A percentile compares a stretch with the other conserved stretches of the same genome.
These are phyloP conservation scores for Cyclotella choctawhatcheeana DNA, from an alignment of 108 stramenopile species.

Conservation along the genomic window DNA sequence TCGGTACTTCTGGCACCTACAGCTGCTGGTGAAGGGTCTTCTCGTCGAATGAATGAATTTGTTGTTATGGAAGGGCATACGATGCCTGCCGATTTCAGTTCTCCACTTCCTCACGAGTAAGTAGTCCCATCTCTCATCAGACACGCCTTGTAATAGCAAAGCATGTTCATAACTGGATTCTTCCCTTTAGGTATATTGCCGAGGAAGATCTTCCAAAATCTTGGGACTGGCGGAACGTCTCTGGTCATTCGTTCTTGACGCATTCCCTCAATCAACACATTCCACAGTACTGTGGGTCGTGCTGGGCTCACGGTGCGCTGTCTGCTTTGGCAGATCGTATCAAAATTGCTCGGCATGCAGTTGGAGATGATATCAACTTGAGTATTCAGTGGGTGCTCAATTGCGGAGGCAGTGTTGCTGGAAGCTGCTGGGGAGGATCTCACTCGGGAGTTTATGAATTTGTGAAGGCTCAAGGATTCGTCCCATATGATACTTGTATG, in stretches of 20 bases:
- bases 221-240: constrained; percentile 80
- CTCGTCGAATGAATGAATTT: constrained; percentile 30
- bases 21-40: not conserved
- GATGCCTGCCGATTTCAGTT: constrained; percentile 22
- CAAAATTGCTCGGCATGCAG: constrained; percentile 78
- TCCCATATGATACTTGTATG: constrained; percentile 86
- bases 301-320: constrained; percentile 56
- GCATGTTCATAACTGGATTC: not conserved
- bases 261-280: constrained; percentile 90
- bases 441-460: constrained; percentile 53
- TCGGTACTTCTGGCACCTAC: not conserved
- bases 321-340: constrained; percentile 87
- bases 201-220: constrained; percentile 66
- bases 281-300: constrained; percentile 53
- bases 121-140: not conserved
- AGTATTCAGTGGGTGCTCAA: constrained; percentile 85
- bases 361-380: constrained; percentile 64
- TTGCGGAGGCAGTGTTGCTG: constrained; percentile 68
- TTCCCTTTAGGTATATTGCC: constrained; percentile 32
- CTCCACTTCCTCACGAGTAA: constrained; percentile 43
- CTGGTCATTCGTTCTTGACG: constrained; percentile 76
- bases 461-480: constrained; percentile 45
- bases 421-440: constrained; percentile 73
- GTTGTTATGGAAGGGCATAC: constrained; percentile 35
- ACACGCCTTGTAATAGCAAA: not conserved